Conservation (phyloP, 345 rosid genomes). For the Anacardium occidentale region DNA sequence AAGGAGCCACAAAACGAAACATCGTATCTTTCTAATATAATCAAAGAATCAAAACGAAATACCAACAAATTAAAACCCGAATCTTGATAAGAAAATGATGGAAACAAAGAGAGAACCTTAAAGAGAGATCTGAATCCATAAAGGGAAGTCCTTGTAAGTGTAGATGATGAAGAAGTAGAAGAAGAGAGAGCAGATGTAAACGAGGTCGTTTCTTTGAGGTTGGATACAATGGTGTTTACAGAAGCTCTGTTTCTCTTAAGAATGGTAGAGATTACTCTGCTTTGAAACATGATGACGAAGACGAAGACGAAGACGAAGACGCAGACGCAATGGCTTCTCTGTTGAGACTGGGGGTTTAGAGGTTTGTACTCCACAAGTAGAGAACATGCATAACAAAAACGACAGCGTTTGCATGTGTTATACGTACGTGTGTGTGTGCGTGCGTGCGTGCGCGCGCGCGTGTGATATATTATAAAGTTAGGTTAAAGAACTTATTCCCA, state of each 20-base stretch:
- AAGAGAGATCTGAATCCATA: constrained; percentile 46
- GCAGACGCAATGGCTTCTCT: neutral
- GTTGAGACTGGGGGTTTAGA: neutral
- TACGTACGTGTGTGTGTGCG: too few relatives aligned
- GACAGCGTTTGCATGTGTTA: too few relatives aligned
- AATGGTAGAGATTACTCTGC: constrained; percentile 46
- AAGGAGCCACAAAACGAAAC: neutral
- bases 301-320: neutral
- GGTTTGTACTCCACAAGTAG: too few relatives aligned
- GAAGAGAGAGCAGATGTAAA: constrained; percentile 33
- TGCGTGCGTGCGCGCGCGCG: too few relatives aligned
- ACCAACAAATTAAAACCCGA: neutral
- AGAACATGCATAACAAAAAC: too few relatives aligned
- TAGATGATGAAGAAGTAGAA: constrained; percentile 29
- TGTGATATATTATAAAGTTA: too few relatives aligned
- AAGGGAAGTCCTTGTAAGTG: constrained; percentile 39
- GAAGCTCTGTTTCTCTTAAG: constrained; percentile 50
- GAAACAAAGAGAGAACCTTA: constrained; percentile 29
- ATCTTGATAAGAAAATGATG: constrained; percentile 8
- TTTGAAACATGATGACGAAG: constrained; percentile 40
- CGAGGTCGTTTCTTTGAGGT: constrained; percentile 33
- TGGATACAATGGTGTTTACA: constrained; percentile 24
- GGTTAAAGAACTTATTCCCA: too few relatives aligned
- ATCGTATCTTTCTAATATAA: neutral
- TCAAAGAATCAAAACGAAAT: neutral